Percentiles rank a stretch among this genome's conserved stretches.
phyloP scores from a whole-genome alignment of 2,329 filamentous ascomycete species.

The Graphiopsis chlorocephala region DNA sequence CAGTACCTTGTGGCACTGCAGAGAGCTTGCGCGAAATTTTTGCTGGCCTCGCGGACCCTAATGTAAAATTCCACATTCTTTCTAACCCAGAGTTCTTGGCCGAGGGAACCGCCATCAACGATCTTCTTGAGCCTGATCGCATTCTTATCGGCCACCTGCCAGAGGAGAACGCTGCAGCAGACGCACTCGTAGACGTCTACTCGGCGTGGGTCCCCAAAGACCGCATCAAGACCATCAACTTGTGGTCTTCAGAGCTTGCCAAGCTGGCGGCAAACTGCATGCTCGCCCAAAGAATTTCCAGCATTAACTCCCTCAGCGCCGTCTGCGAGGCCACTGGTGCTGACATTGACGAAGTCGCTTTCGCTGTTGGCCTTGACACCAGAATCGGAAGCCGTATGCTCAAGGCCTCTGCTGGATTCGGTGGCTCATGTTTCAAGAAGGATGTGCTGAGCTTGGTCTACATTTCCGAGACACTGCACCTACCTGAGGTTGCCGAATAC shows the following conservation, averaged over 20 bases:
- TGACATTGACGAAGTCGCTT: conserved; percentile 68
- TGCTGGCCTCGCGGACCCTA: conserved; percentile 8
- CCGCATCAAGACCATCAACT: conserved; percentile 68
- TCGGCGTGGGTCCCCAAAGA: conserved; percentile 65
- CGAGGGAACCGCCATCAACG: conserved; percentile 69
- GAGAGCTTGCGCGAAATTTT: conserved; percentile 17
- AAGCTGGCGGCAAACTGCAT: conserved; percentile 78
- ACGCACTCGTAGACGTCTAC: conserved; percentile 64
- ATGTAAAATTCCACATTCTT: conserved; percentile 67
- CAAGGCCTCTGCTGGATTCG: conserved; percentile 71
- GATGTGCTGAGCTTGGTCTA: conserved; percentile 72
- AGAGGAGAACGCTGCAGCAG: conserved; percentile 60
- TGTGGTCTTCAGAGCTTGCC: conserved; percentile 73
- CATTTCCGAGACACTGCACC: conserved; percentile 65
- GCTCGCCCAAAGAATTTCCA: conserved; percentile 74
- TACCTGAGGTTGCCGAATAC: conserved; percentile 70
- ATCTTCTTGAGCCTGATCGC: conserved; percentile 68
- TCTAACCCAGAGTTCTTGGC: conserved; percentile 80
- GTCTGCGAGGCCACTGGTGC: conserved; percentile 74
- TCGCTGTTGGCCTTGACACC: conserved; percentile 52
- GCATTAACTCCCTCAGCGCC: conserved; percentile 74
- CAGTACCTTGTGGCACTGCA: conserved; percentile 70
- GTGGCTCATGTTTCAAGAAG: conserved; percentile 77
- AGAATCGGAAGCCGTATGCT: conserved; percentile 71
- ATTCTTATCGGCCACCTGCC: conserved; percentile 70